Evolutionary conservation across 108 stramenopile genomes (phyloP).

Genomic region (Pseudonitzschia delicatissima): DNA sequence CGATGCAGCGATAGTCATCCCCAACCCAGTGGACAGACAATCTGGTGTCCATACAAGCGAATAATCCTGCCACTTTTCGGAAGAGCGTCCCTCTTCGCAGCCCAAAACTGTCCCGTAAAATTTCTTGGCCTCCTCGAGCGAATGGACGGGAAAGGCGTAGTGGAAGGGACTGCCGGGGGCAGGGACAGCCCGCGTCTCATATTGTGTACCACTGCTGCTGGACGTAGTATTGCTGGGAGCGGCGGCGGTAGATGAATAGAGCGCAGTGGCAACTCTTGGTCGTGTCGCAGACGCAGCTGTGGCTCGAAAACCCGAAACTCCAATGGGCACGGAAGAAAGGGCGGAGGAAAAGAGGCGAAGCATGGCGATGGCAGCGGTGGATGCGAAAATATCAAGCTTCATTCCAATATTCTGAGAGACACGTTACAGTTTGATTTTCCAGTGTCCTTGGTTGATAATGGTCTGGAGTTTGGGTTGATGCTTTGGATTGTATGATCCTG

Average conservation of each 20-base stretch:
- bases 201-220: constrained; percentile 27
- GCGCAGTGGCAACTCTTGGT: background rate
- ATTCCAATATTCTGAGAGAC: too few species aligned
- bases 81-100: constrained; percentile 86
- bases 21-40: constrained; percentile 95
- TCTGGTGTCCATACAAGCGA: constrained; percentile 93
- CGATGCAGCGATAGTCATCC: constrained; percentile 86
- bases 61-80: constrained; percentile 96
- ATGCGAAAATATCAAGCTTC: background rate
- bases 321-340: background rate
- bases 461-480: too few species aligned
- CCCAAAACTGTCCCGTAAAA: constrained; percentile 92
- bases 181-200: constrained; percentile 56
- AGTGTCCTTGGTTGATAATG: too few species aligned
- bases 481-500: too few species aligned
- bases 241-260: background rate
- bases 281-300: background rate
- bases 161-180: constrained; percentile 92
- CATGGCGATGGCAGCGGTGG: background rate
- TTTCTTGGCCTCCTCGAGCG: constrained; percentile 81
- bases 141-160: constrained; percentile 96
- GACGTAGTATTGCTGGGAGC: background rate
- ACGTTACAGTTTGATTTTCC: too few species aligned
- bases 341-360: background rate
- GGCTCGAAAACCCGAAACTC: background rate